phyloP scores from a whole-genome alignment of 495 filamentous ascomycete genomes.

The Penicillium samsonianum region DNA sequence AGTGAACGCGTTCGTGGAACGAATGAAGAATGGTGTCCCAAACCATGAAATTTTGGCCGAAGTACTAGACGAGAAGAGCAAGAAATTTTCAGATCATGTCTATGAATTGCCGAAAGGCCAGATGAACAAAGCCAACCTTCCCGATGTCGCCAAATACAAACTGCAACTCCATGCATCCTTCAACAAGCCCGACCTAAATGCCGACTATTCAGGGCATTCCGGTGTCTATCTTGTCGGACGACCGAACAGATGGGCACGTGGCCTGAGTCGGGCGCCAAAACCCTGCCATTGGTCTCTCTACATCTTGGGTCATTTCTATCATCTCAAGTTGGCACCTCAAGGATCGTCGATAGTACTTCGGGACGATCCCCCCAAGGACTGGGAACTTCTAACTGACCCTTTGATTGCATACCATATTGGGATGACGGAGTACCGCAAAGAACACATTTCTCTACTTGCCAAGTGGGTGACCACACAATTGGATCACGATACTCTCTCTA shows the following conservation, averaged over 20 bases:
- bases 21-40: background rate
- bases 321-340: background rate
- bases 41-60: background rate
- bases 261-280: background rate
- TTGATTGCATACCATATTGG: conserved; percentile 1
- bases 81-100: background rate
- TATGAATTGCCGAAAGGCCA: background rate
- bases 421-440: background rate
- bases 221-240: background rate
- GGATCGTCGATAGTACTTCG: background rate
- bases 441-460: background rate
- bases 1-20: background rate
- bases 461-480: background rate
- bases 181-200: background rate
- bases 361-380: background rate
- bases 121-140: background rate
- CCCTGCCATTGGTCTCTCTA: background rate
- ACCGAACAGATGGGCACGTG: conserved; percentile 1
- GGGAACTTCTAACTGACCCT: background rate
- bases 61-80: background rate
- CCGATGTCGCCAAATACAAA: background rate
- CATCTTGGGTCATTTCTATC: background rate
- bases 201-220: background rate
- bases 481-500: background rate
- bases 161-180: background rate